Conservation (phyloP, 352 stramenopile genomes). For the Phytophthora kernoviae region DNA sequence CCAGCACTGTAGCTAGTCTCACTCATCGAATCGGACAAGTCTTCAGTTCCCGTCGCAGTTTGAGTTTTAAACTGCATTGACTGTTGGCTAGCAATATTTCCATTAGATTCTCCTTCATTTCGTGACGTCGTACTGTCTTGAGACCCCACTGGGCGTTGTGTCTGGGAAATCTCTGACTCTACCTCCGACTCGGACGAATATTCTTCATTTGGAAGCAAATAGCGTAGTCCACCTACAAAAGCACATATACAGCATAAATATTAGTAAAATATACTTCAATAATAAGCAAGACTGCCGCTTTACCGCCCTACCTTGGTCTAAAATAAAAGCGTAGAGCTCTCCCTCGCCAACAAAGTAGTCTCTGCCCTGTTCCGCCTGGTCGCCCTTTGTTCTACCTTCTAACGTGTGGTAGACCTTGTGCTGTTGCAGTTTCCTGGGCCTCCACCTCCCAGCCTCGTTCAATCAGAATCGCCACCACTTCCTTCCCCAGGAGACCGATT, state of each 20-base stretch:
- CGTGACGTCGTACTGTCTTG: not conserved
- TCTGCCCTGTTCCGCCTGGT: slow-evolving; percentile 3
- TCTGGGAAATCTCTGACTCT: slow-evolving; percentile 19
- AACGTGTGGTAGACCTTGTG: slow-evolving; percentile 34
- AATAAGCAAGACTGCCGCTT: not conserved
- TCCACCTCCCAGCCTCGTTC: slow-evolving; percentile 23
- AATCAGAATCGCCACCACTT: slow-evolving; percentile 35
- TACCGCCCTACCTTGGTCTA: slow-evolving; percentile 39
- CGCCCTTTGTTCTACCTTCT: slow-evolving; percentile 5
- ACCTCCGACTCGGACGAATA: slow-evolving; percentile 19
- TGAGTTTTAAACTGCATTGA: not conserved
- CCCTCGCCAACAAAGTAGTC: slow-evolving; percentile 40
- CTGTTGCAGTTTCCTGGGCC: slow-evolving; percentile 24
- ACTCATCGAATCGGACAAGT: not conserved
- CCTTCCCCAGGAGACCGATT: slow-evolving; percentile 38
- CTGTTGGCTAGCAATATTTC: not conserved
- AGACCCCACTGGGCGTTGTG: not conserved
- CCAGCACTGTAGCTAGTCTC: not conserved
- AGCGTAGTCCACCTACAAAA: slow-evolving; percentile 25
- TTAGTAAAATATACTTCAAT: no score
- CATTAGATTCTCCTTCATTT: no score
- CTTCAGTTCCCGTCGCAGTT: not conserved
- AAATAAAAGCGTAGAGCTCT: slow-evolving; percentile 43
- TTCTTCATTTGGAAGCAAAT: slow-evolving; percentile 31
- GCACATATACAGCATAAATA: no score